Base-by-base conservation (phyloP, 2,329 filamentous ascomycete species). In the Talaromyces sp. region DNA sequence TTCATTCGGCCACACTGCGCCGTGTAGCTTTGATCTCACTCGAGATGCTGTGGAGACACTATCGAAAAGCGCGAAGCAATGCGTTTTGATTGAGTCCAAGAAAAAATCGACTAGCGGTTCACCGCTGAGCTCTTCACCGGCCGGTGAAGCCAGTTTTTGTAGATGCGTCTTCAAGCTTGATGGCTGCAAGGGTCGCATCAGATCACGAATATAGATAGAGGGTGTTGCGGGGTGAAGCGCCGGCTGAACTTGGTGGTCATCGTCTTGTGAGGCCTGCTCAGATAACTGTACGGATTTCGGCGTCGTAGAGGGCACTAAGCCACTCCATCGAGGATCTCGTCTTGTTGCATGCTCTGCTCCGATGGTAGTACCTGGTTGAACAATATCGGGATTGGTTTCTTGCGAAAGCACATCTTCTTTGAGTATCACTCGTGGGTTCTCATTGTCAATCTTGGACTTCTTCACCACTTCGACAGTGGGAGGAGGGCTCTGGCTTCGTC, bases 171-270 rank as follows among this genome's bases (percentile, higher is more conserved):
- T 86, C 1, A 98, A 83, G 18, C 82, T 80, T 28, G 81, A 79
- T 0, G 86, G 84, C 64, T 91, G 89, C 23, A 98, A 81, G 9
- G 95, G 93, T 54, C 93, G 88, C 86, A 96, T 93, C 61, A 98
- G 86, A 70, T 96, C 89, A 74, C 88, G 88, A 69, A 98, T 95
- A 77, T 97, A 98, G 54, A 98, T 80, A 16, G 91, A 88, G 35
- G 86, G 78, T 2, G 92, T 93, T 5, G 89, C 87, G 23, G 86
- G 84, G 73, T 95, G 90, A 39, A 88, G 76, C 0, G 90, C 83
- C 6, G 88, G 86, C 28, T 77, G 72, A 16, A 83, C 76, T 21
- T 70, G 63, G 33, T 70, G 68, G 28, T 77, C 76, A 46, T 77
- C 73, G 16, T 69, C 73, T 64, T 79, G 78, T 23, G 70, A 61